Conservation (phyloP, 2,329 filamentous ascomycete genomes). For the Akanthomyces muscarius region DNA sequence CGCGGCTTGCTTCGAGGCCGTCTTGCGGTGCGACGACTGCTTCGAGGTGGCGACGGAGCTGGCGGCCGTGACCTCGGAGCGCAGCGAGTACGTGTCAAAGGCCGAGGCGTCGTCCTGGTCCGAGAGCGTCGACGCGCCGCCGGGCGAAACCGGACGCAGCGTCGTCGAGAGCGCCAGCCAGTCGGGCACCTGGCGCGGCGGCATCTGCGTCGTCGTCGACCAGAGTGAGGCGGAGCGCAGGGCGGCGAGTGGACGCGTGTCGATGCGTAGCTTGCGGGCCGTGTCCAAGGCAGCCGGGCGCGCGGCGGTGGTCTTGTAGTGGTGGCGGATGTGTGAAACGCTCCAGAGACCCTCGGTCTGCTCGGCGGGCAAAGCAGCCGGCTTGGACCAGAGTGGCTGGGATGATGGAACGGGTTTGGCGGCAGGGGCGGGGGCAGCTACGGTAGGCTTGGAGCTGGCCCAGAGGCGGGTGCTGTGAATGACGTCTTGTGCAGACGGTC, state of each 20-base stretch:
- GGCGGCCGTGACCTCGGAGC: constrained; percentile 12
- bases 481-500: not conserved
- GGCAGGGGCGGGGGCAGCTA: not conserved
- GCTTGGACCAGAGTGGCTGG: constrained; percentile 10
- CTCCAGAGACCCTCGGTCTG: constrained; percentile 23
- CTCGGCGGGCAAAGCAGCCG: constrained; percentile 9
- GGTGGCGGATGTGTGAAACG: constrained; percentile 21
- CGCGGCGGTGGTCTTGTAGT: constrained; percentile 30
- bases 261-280: constrained; percentile 31
- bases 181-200: constrained; percentile 17
- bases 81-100: constrained; percentile 11
- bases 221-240: constrained; percentile 35
- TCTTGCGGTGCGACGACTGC: constrained; percentile 8
- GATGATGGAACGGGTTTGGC: not conserved
- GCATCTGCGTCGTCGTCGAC: constrained; percentile 21
- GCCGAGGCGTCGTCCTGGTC: constrained; percentile 1
- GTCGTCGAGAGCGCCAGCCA: constrained; percentile 19
- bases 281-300: constrained; percentile 34
- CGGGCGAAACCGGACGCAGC: not conserved
- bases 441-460: not conserved
- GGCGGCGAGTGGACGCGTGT: constrained; percentile 26
- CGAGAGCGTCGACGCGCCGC: not conserved
- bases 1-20: constrained; percentile 10
- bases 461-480: constrained; percentile 12
- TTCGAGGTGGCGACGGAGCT: constrained; percentile 5